Conservation (phyloP, 331 rosid genomes). For the Arachis monticola region DNA sequence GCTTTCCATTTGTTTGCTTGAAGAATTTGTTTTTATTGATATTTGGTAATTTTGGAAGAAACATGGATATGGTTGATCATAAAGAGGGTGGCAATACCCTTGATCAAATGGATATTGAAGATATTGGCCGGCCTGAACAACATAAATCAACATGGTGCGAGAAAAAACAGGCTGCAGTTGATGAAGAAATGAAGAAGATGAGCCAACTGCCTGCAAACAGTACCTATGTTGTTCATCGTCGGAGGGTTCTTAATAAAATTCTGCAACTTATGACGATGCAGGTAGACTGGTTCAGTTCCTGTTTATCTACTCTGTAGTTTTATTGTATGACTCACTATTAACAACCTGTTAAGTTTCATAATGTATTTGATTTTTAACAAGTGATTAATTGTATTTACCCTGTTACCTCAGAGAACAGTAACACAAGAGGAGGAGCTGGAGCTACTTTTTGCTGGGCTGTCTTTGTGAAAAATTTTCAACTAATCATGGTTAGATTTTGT, state of each 20-base stretch:
- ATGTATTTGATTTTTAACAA: slow-evolving; percentile 3
- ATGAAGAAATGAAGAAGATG: slow-evolving; percentile 65
- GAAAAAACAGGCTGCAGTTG: slow-evolving; percentile 62
- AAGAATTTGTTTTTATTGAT: slow-evolving; percentile 30
- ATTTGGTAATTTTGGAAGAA: slow-evolving; percentile 16
- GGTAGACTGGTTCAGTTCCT: slow-evolving; percentile 45
- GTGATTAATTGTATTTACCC: slow-evolving; percentile 21
- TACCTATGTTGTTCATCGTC: slow-evolving; percentile 69
- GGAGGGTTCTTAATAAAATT: slow-evolving; percentile 79
- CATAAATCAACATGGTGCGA: slow-evolving; percentile 52
- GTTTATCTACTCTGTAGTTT: slow-evolving; percentile 12
- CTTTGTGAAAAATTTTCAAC: slow-evolving; percentile 53
- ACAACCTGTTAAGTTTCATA: background rate
- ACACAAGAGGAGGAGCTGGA: slow-evolving; percentile 81
- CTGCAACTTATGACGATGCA: slow-evolving; percentile 73
- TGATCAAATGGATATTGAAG: slow-evolving; percentile 48
- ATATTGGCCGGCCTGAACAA: slow-evolving; percentile 43
- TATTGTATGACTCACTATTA: slow-evolving; percentile 2
- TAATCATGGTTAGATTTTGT: slow-evolving; percentile 43
- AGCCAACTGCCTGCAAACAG: slow-evolving; percentile 65
- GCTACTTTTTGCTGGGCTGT: slow-evolving; percentile 81
- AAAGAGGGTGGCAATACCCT: slow-evolving; percentile 34
- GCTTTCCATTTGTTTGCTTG: slow-evolving; percentile 8
- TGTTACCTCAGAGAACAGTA: slow-evolving; percentile 65
- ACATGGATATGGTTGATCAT: slow-evolving; percentile 40